Percentiles rank a stretch among this genome's conserved stretches.
Evolutionary conservation across 495 filamentous ascomycete genomes (phyloP).

Genomic region (Staphylotrichum longicolle): DNA sequence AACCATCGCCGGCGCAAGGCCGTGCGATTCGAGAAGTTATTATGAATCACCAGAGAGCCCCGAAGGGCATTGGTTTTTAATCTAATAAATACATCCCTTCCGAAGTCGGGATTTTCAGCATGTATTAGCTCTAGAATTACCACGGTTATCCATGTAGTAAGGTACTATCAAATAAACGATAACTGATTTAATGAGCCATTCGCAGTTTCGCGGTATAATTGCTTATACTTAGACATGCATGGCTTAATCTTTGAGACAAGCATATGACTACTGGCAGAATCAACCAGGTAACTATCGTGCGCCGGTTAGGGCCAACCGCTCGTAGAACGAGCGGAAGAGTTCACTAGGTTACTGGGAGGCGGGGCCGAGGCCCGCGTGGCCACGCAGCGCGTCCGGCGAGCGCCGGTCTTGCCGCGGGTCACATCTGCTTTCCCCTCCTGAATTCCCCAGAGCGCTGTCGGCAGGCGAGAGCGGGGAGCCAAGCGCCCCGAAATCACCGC

Average conservation of each 20-base stretch:
- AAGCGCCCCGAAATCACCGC: slow-evolving; percentile 10
- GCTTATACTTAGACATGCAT: slow-evolving; percentile 67
- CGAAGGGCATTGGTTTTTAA: slow-evolving; percentile 64
- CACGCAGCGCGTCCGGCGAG: slow-evolving; percentile 26
- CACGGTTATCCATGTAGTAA: slow-evolving; percentile 70
- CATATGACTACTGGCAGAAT: slow-evolving; percentile 72
- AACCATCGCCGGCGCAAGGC: slow-evolving; percentile 62
- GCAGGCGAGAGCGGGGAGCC: slow-evolving; percentile 13
- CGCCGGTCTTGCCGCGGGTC: slow-evolving; percentile 17
- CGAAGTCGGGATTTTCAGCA: slow-evolving; percentile 62
- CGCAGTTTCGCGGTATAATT: slow-evolving; percentile 68
- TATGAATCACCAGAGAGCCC: slow-evolving; percentile 63
- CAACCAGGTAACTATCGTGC: slow-evolving; percentile 63
- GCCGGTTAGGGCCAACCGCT: slow-evolving; percentile 28
- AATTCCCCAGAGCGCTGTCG: slow-evolving; percentile 25
- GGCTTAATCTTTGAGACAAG: slow-evolving; percentile 74
- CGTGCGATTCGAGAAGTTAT: slow-evolving; percentile 65
- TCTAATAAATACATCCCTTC: slow-evolving; percentile 70
- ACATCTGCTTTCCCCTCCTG: slow-evolving; percentile 27
- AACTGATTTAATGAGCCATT: slow-evolving; percentile 73
- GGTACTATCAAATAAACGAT: slow-evolving; percentile 72
- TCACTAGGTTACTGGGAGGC: slow-evolving; percentile 24
- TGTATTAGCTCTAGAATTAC: slow-evolving; percentile 76
- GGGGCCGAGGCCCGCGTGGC: slow-evolving; percentile 14
- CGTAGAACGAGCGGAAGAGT: slow-evolving; percentile 24